These are phyloP conservation scores for Trichoderma sp. DNA, from an alignment of 2,329 filamentous ascomycete genomes.

Conservation along the genomic window DNA sequence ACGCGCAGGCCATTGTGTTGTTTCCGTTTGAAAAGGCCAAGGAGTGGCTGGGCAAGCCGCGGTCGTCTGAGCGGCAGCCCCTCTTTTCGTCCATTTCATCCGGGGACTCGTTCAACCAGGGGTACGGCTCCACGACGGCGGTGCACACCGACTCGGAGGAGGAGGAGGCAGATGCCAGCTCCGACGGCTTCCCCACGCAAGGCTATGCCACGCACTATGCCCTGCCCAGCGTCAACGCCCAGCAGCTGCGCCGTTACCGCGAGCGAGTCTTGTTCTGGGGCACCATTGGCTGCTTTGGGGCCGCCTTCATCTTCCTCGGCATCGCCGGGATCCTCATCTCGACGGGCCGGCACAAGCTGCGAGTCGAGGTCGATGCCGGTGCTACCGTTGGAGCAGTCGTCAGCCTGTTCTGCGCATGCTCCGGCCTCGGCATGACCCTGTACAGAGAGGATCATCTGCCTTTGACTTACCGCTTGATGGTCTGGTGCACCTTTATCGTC, in stretches of 20 bases:
- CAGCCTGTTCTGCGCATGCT: conserved; percentile 61
- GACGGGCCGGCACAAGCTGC: conserved; percentile 65
- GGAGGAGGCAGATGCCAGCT: conserved; percentile 51
- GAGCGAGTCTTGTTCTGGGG: conserved; percentile 55
- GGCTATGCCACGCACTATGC: conserved; percentile 56
- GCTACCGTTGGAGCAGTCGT: conserved; percentile 66
- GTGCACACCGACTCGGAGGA: conserved; percentile 40
- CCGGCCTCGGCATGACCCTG: conserved; percentile 57
- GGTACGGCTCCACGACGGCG: conserved; percentile 31
- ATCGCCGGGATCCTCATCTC: conserved; percentile 63
- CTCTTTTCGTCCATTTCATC: conserved; percentile 17
- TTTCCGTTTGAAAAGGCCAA: conserved; percentile 50
- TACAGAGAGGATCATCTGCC: conserved; percentile 47
- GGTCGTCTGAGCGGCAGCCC: conserved; percentile 26
- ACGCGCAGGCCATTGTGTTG: conserved; percentile 52
- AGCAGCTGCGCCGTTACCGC: conserved; percentile 48
- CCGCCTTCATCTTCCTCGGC: conserved; percentile 60
- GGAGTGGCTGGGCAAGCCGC: conserved; percentile 44
- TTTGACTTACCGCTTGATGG: conserved; percentile 41
- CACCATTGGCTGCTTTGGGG: conserved; percentile 53
- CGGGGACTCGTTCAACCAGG: conserved; percentile 25
- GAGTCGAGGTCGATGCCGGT: conserved; percentile 69
- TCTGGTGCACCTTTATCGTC: conserved; percentile 37
- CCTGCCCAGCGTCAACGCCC: conserved; percentile 50
- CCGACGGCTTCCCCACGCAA: conserved; percentile 45